Base-by-base conservation (phyloP, 2,329 filamentous ascomycete species). In the Penicillium sp. region DNA sequence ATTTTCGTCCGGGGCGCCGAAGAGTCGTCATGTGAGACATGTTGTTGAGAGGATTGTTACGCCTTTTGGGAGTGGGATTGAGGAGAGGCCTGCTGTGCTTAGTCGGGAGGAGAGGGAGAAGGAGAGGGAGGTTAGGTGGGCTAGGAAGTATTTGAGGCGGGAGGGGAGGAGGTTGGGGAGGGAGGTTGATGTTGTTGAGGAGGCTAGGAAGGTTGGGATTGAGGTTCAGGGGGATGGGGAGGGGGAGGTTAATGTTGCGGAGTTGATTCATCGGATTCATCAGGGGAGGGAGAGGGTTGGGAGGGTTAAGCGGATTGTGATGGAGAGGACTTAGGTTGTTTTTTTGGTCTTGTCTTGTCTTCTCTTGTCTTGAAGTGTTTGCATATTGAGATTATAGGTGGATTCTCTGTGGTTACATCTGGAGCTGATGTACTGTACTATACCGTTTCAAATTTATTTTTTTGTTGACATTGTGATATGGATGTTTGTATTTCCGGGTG, bases 11-110 rank as follows among this genome's bases (percentile, higher is more conserved):
- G 72, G 71, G 1, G 64, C 59, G 13, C 68, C 67, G 2, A 68
- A 69, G 57, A 69, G 68, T 46, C 65, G 67, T 11, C 58, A 57
- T 18, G 71, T 74, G 41, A 60, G 62, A 13, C 71, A 73, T 49
- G 70, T 74, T 4, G 71, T 74, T 11, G 70, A 74, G 54, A 59
- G 69, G 9, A 74, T 74, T 43, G 56, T 74, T 37, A 64, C 69
- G 14, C 72, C 72, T 16, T 74, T 74, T 49, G 72, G 67, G 1
- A 43, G 46, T 3, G 49, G 57, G 0, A 64, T 74, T 48, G 64
- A 66, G 10, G 62, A 69, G 9, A 63, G 72, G 18, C 70, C 71
- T 38, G 41, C 65, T 30, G 65, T 74, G 6, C 41, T 69, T 61
- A 66, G 62, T 14, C 55, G 62, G 16, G 62, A 63, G 50, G 68